Evolutionary conservation across 371 early-diverging fungal species (phyloP).

Genomic region (Rhizomucor pusillus): DNA sequence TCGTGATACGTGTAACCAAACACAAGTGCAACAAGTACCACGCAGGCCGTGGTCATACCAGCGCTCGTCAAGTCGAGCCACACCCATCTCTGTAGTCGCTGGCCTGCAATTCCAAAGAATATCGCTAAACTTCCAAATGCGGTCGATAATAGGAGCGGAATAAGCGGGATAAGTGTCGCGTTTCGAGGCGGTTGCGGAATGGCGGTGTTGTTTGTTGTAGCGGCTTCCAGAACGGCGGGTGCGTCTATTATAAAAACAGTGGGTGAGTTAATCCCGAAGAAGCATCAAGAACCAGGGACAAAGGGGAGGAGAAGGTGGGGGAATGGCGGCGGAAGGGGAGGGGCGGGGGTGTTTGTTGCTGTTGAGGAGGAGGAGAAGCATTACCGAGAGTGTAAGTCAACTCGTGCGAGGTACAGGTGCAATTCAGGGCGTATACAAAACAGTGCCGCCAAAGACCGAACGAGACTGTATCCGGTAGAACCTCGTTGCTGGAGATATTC

Average conservation of each 20-base stretch:
- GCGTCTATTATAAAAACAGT: conserved; percentile 21
- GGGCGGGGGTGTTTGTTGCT: too few species aligned
- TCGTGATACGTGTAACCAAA: conserved; percentile 17
- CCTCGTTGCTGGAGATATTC: conserved; percentile 18
- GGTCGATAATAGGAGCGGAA: conserved; percentile 28
- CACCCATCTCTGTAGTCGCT: conserved; percentile 11
- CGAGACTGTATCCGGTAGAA: conserved; percentile 33
- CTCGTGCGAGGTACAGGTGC: conserved; percentile 27
- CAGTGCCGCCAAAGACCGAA: conserved; percentile 45
- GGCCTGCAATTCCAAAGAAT: conserved; percentile 19
- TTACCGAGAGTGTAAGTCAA: conserved; percentile 37
- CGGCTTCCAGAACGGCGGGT: conserved; percentile 19
- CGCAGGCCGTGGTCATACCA: conserved; percentile 14
- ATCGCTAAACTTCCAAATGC: conserved; percentile 17
- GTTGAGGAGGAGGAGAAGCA: too few species aligned
- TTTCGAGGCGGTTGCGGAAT: conserved; percentile 13
- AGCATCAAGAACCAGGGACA: too few species aligned
- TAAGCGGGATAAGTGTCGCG: conserved; percentile 14
- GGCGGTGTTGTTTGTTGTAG: conserved; percentile 20
- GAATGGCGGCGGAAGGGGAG: too few species aligned
- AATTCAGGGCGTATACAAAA: conserved; percentile 34
- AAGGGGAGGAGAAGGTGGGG: too few species aligned
- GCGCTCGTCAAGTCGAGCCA: conserved; percentile 17
- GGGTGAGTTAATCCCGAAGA: too few species aligned
- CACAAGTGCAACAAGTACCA: conserved; percentile 16